Evolutionary conservation across 345 rosid species (phyloP).

Genomic region (Hibiscus syriacus): DNA sequence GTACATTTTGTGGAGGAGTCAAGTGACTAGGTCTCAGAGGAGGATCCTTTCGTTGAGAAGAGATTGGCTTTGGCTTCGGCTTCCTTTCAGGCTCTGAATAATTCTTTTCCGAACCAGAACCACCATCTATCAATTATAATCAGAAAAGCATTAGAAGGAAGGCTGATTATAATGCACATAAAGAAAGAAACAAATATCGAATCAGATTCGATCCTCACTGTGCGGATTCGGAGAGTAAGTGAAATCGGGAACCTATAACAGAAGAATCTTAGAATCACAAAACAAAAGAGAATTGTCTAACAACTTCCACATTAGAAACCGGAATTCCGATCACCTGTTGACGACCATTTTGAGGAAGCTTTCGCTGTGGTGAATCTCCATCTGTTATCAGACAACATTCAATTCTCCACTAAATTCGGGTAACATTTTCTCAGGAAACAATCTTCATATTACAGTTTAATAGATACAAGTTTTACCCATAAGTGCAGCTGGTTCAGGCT

Average conservation of each 20-base stretch:
- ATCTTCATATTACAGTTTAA: conserved; percentile 20
- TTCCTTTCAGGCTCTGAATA: conserved; percentile 27
- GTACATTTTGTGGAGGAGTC: conserved; percentile 35
- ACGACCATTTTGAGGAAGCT: conserved; percentile 55
- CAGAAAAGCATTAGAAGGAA: neutral
- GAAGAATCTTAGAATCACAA: neutral
- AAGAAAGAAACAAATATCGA: conserved; percentile 8
- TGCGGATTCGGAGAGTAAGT: neutral
- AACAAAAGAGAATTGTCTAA: conserved; percentile 12
- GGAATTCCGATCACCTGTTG: conserved; percentile 56
- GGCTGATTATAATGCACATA: conserved; percentile 9
- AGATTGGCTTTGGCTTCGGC: conserved; percentile 32
- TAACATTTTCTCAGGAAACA: conserved; percentile 11
- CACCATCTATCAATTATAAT: conserved; percentile 42
- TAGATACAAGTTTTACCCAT: conserved; percentile 45
- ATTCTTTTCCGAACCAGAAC: conserved; percentile 73
- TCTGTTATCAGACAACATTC: conserved; percentile 39
- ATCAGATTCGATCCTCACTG: neutral
- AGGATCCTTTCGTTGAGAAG: conserved; percentile 40
- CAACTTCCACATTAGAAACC: conserved; percentile 12
- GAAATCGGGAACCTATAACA: neutral
- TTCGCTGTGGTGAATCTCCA: conserved; percentile 84
- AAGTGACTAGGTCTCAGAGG: conserved; percentile 42
- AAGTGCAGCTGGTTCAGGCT: conserved; percentile 54
- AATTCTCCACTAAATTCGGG: conserved; percentile 11